A percentile compares a stretch with the other conserved stretches of the same genome.
Evolutionary conservation across 306 rosid genomes (phyloP).

Genomic region (Trifolium fragiferum): DNA sequence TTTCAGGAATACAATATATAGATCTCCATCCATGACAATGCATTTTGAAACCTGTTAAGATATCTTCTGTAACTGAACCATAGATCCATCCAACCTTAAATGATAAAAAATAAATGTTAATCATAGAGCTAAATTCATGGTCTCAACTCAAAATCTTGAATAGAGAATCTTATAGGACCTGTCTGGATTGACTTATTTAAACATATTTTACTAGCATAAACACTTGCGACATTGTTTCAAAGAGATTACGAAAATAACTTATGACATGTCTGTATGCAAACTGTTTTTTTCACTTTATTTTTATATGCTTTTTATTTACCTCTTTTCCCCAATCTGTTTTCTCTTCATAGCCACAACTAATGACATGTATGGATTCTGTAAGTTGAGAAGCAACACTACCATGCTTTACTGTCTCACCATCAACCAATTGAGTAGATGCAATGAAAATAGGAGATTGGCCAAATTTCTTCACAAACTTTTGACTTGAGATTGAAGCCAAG

Average conservation of each 20-base stretch:
- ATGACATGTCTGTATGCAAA: background rate
- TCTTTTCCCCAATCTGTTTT: constrained; percentile 92
- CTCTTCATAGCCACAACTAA: constrained; percentile 76
- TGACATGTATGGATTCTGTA: constrained; percentile 79
- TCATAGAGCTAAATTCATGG: too few relatives aligned
- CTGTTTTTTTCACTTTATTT: background rate
- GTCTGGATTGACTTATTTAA: background rate
- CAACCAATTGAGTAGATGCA: constrained; percentile 57
- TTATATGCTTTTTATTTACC: constrained; percentile 38
- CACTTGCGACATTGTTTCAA: background rate
- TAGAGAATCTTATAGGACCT: too few relatives aligned
- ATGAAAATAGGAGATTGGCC: constrained; percentile 74
- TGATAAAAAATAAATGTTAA: background rate
- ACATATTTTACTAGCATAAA: background rate
- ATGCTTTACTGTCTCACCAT: constrained; percentile 55
- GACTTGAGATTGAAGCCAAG: constrained; percentile 34
- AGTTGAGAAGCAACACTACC: constrained; percentile 58
- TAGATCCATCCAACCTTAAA: constrained; percentile 82
- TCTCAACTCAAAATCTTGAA: too few relatives aligned
- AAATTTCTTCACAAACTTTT: constrained; percentile 60
- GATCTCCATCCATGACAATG: constrained; percentile 89
- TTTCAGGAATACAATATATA: constrained; percentile 61
- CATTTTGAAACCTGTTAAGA: constrained; percentile 77
- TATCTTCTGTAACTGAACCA: constrained; percentile 75
- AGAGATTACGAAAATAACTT: background rate